Base-by-base conservation (phyloP, 2,329 filamentous ascomycete species). In the Fusarium xyrophilum region DNA sequence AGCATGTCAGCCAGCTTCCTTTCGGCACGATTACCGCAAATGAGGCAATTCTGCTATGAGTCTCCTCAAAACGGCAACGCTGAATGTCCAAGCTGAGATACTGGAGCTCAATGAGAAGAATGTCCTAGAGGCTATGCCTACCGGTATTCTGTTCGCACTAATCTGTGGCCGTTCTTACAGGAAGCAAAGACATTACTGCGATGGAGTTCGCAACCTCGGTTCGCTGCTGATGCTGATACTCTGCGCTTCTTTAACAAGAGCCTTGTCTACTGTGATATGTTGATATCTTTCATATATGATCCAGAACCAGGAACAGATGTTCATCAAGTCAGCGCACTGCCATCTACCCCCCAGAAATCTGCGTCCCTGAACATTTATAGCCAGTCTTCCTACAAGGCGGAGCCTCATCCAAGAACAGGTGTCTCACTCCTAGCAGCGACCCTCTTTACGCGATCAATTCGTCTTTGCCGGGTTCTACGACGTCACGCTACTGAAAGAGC, bases 301-400 rank as follows among this genome's bases (percentile, higher is more conserved):
- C 44, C 44, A 4, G 44, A 47, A 10, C 44, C 28, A 10, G 28
- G 15, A 0, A 23, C 44, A 0, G 44, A 47, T 3, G 32, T 23
- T 0, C 28, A 47, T 2, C 15, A 4, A 47, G 15, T 32, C 11
- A 47, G 44, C n/a, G 44, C 3, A 23, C 11, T 47, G 3, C 5
- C 23, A 25, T 25, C 23, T 25, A 25, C 23, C 23, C 23, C 23
- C 23, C 23, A 25, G 6, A 25, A 6, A 25, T 25, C 23, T 25
- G 23, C 23, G 23, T 25, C 23, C 23, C 6, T 25, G 23, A 6
- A 6, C 6, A 25, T 6, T 9, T 23, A 47, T 7, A 32, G n/a
- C 7, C 44, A 47, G 2, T 0, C 28, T 13, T 21, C n/a, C 15
- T 47, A 47, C 2, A 28, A 47, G 1, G 5, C 28, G 7, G 44